A percentile compares a stretch with the other conserved stretches of the same genome.
Evolutionary conservation across 208 protist species (phyloP).

Genomic region (Zelonia costaricensis): DNA sequence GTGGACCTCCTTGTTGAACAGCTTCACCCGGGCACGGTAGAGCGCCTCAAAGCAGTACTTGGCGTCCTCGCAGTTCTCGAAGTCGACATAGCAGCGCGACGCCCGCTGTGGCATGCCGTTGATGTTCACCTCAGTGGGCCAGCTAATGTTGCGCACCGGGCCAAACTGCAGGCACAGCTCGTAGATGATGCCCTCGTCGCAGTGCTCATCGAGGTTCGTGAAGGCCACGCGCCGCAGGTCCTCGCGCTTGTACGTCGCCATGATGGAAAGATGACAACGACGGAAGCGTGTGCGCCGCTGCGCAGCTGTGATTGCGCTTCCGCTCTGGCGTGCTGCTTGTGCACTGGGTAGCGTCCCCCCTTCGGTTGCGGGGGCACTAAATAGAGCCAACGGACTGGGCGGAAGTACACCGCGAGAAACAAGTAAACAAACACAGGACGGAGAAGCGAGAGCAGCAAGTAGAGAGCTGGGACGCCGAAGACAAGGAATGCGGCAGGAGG

Average conservation of each 20-base stretch:
- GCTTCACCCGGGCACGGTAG: constrained; percentile 52
- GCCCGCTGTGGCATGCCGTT: constrained; percentile 55
- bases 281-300: not conserved
- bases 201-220: constrained; percentile 75
- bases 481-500: too few species aligned
- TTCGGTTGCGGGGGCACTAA: too few species aligned
- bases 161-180: constrained; percentile 88
- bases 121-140: constrained; percentile 49
- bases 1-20: constrained; percentile 73
- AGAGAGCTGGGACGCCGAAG: too few species aligned
- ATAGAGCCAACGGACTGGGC: too few species aligned
- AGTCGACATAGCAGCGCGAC: constrained; percentile 81
- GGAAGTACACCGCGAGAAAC: too few species aligned
- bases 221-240: constrained; percentile 79
- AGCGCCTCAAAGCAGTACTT: constrained; percentile 90
- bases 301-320: not conserved
- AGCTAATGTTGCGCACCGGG: constrained; percentile 66
- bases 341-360: too few species aligned
- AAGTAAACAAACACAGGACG: too few species aligned
- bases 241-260: constrained; percentile 79
- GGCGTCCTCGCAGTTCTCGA: constrained; percentile 72
- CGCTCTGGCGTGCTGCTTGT: too few species aligned
- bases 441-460: too few species aligned
- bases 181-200: constrained; percentile 75
- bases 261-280: constrained; percentile 2